Evolutionary conservation across 495 filamentous ascomycete genomes (phyloP).

Genomic region (Aspergillus hancockii): DNA sequence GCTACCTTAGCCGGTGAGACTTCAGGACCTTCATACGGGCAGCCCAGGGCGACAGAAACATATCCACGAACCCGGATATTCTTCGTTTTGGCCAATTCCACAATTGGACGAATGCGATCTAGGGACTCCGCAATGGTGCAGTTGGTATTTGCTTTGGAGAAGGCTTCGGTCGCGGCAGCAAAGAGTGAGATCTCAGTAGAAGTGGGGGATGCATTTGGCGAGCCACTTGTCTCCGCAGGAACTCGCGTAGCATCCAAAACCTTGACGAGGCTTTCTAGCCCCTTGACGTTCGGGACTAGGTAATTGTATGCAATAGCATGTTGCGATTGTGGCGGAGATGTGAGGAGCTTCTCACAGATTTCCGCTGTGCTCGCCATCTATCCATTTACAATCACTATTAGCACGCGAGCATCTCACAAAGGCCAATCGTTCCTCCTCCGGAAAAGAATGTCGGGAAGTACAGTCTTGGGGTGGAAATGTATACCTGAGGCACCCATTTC

Average conservation of each 20-base stretch:
- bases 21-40: conserved; percentile 89
- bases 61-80: conserved; percentile 85
- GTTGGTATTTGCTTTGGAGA: conserved; percentile 90
- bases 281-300: conserved; percentile 86
- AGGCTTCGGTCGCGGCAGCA: conserved; percentile 86
- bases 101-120: conserved; percentile 71
- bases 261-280: conserved; percentile 60
- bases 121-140: conserved; percentile 83
- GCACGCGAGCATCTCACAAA: neutral
- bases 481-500: conserved; percentile 97
- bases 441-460: neutral
- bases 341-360: conserved; percentile 74
- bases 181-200: conserved; percentile 85
- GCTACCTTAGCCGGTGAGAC: conserved; percentile 78
- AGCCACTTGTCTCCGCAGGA: conserved; percentile 41
- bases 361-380: conserved; percentile 92
- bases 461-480: conserved; percentile 2
- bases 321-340: conserved; percentile 56
- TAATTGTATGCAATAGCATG: conserved; percentile 84
- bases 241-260: conserved; percentile 43
- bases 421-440: neutral
- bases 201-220: conserved; percentile 31
- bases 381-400: neutral
- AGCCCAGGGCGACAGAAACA: conserved; percentile 91
- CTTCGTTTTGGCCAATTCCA: conserved; percentile 67